Conservation (phyloP, 352 stramenopile genomes). For the Globisporangium parvum region DNA sequence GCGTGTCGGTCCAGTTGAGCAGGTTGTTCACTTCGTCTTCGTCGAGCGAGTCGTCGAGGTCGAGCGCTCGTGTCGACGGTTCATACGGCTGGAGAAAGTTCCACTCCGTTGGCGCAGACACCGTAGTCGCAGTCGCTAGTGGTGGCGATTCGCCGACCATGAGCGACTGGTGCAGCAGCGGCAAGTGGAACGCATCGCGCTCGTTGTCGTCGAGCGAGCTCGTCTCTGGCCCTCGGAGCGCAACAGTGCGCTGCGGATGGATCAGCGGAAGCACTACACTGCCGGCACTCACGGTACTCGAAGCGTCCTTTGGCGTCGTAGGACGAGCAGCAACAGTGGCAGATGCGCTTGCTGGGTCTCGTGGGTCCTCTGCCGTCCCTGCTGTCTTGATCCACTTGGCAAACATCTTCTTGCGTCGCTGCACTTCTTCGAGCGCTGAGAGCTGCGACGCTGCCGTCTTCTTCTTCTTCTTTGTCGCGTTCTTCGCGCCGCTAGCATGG, state of each 20-base stretch:
- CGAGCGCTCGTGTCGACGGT: constrained; percentile 5
- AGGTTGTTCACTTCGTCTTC: constrained; percentile 76
- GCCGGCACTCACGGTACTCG: neutral
- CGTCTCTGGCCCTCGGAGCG: neutral
- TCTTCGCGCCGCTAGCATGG: constrained; percentile 18
- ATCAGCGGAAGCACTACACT: constrained; percentile 5
- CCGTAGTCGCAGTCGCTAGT: neutral
- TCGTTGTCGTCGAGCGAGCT: neutral
- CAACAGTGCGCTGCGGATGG: neutral
- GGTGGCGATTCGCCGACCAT: neutral
- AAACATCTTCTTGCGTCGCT: constrained; percentile 70
- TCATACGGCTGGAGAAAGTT: constrained; percentile 16
- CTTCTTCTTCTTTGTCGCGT: constrained; percentile 8
- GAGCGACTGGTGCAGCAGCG: neutral
- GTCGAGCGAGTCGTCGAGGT: constrained; percentile 65
- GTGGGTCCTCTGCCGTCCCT: neutral
- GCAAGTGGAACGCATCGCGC: neutral
- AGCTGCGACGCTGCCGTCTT: constrained; percentile 22
- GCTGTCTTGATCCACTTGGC: constrained; percentile 56
- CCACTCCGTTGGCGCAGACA: constrained; percentile 6
- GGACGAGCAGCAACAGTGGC: too few species aligned
- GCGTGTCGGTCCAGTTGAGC: constrained; percentile 72
- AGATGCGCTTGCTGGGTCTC: neutral
- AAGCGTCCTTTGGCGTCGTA: too few species aligned
- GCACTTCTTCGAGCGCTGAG: constrained; percentile 45